phyloP scores from a whole-genome alignment of 345 rosid genomes.

The Hypericum perforatum region DNA sequence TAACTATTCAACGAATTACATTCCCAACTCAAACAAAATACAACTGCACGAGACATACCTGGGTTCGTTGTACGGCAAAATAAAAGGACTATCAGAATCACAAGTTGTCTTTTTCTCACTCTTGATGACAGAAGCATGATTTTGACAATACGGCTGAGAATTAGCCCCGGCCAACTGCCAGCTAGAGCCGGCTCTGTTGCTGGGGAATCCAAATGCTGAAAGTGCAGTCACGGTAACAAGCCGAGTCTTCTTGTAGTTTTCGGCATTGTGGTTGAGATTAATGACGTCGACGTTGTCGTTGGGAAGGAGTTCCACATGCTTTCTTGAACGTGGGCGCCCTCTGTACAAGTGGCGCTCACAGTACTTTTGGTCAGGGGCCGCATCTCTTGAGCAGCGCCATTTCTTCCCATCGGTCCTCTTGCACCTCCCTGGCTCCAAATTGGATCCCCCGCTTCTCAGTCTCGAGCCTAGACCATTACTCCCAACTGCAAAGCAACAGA shows the following conservation, averaged over 20 bases:
- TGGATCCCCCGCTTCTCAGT: conserved; percentile 15
- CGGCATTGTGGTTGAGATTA: no score
- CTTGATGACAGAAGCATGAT: conserved; percentile 8
- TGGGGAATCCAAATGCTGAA: conserved; percentile 8
- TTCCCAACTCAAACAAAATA: neutral
- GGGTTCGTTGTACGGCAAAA: conserved; percentile 18
- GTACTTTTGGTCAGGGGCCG: conserved; percentile 58
- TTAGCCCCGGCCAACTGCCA: conserved; percentile 12
- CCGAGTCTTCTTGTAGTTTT: conserved; percentile 23
- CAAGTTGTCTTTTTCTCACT: conserved; percentile 12
- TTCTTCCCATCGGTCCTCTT: conserved; percentile 71
- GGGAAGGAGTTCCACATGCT: conserved; percentile 62
- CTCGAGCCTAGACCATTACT: conserved; percentile 15
- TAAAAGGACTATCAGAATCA: conserved; percentile 7
- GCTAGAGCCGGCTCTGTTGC: neutral
- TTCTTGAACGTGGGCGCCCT: conserved; percentile 84
- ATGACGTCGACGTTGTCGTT: neutral
- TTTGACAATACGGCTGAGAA: conserved; percentile 9
- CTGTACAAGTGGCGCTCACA: conserved; percentile 69
- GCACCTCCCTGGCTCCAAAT: conserved; percentile 70
- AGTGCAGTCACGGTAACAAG: conserved; percentile 1
- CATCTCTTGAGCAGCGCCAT: conserved; percentile 75
- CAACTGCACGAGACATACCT: conserved; percentile 16
- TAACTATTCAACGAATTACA: no score
- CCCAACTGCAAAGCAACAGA: neutral